phyloP scores from a whole-genome alignment of 2,329 filamentous ascomycete genomes.

The Drechslerella dactyloides region DNA sequence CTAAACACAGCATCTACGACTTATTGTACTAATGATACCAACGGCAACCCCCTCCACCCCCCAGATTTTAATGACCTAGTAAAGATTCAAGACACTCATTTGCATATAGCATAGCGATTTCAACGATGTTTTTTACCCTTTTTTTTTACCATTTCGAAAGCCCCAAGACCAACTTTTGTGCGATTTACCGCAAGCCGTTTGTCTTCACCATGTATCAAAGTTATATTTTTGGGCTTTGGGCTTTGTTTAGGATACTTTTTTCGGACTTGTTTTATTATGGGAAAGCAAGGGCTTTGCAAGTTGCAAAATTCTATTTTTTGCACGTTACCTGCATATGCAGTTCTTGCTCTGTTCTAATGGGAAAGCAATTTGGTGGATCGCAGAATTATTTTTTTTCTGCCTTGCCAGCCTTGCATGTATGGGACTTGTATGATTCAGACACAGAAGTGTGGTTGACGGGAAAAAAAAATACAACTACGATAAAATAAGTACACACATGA shows the following conservation, averaged over 20 bases:
- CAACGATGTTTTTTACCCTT: slow-evolving; percentile 31
- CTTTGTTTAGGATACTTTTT: slow-evolving; percentile 17
- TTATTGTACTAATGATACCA: slow-evolving; percentile 49
- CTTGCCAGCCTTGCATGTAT: neutral
- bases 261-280: slow-evolving; percentile 27
- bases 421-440: neutral
- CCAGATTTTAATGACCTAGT: slow-evolving; percentile 39
- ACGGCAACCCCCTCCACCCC: slow-evolving; percentile 20
- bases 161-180: slow-evolving; percentile 31
- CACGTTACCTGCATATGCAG: slow-evolving; percentile 11
- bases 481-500: neutral
- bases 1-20: slow-evolving; percentile 11
- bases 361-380: neutral
- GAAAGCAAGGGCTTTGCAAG: slow-evolving; percentile 4
- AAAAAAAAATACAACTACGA: neutral
- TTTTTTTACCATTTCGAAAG: slow-evolving; percentile 10
- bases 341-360: slow-evolving; percentile 7
- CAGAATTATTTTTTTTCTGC: too few species aligned
- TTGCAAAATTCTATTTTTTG: slow-evolving; percentile 2
- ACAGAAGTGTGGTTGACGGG: neutral
- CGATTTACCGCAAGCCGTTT: slow-evolving; percentile 30
- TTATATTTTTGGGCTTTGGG: neutral
- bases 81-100: slow-evolving; percentile 47
- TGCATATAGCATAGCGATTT: slow-evolving; percentile 47
- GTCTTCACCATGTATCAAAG: slow-evolving; percentile 8